Base-by-base conservation (phyloP, 1,284 basidiomycete genomes). In the Vanrija sp. region DNA sequence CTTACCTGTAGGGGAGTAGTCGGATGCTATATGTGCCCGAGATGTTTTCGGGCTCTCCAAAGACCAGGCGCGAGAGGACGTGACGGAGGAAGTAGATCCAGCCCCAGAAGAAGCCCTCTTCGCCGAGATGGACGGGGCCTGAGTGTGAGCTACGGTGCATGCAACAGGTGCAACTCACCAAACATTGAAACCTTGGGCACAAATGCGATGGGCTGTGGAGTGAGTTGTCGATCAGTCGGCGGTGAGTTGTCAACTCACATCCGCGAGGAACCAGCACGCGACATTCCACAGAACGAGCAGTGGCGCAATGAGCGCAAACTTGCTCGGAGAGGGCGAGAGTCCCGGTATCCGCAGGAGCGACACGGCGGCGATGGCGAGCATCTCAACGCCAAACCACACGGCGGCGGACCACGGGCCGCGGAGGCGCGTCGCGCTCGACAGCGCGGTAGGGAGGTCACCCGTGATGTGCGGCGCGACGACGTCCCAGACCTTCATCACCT, bases 401-500 rank as follows among this genome's bases (percentile, higher is more conserved):
- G 51, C 38, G 3, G 70, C 66, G 6, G 66, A 65, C 38, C 54
- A 52, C 0, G 64, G 64, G 3, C 68, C 68, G 5, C 54, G 53
- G 34, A 72, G 58, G n/a, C 69, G 60, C 29, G 46, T n/a, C 3
- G 26, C 40, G 19, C 42, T 42, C 18, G 67, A 64, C 63, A 71
- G 65, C 12, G 69, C 65, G 2, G 69, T 63, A 18, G 71, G 69
- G 9, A 65, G 60, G 43, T 66, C 60, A 21, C 57, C 47, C 14
- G 61, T 49, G 52, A 72, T 50, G 45, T 68, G 63, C 4, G 72
- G 68, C 9, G 66, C 62, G 19, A 75, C 49, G 1, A 69, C 66
- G 53, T 77, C 75, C 69, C 72, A 75, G 12, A 76, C 44, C 61
- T 76, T 76, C 53, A 66, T 70, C 2, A 65, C 61, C 68, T 74